Evolutionary conservation across 192 early-diverging fungal genomes (phyloP).

Genomic region (Pecoramyces ruminantium): DNA sequence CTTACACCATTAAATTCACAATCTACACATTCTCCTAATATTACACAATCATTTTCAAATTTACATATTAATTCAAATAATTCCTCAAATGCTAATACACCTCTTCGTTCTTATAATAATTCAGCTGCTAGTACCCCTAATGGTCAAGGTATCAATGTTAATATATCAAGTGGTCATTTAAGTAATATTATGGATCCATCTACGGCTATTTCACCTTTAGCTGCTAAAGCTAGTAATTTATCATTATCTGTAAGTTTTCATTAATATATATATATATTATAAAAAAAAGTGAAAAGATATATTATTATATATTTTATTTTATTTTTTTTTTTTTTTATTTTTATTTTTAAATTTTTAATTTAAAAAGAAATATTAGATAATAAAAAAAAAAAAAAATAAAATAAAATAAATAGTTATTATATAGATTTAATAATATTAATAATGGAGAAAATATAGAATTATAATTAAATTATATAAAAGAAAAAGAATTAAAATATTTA

Average conservation of each 20-base stretch:
- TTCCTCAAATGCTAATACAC: neutral
- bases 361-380: too few species aligned
- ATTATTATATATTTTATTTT: too few species aligned
- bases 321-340: too few species aligned
- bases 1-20: neutral
- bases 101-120: neutral
- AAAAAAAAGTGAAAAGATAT: too few species aligned
- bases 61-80: neutral
- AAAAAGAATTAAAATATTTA: neutral
- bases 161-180: neutral
- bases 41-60: neutral
- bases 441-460: neutral
- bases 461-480: neutral
- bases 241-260: neutral
- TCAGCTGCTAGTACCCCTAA: neutral
- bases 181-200: neutral
- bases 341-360: too few species aligned
- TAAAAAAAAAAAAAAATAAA: too few species aligned
- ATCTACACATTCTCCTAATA: neutral
- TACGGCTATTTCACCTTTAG: neutral
- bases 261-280: neutral
- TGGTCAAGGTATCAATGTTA: too few species aligned
- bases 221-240: neutral
- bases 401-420: too few species aligned
- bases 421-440: too few species aligned